phyloP scores from a whole-genome alignment of 1,139 yeast species.

The Scheffersomyces lignicola region DNA sequence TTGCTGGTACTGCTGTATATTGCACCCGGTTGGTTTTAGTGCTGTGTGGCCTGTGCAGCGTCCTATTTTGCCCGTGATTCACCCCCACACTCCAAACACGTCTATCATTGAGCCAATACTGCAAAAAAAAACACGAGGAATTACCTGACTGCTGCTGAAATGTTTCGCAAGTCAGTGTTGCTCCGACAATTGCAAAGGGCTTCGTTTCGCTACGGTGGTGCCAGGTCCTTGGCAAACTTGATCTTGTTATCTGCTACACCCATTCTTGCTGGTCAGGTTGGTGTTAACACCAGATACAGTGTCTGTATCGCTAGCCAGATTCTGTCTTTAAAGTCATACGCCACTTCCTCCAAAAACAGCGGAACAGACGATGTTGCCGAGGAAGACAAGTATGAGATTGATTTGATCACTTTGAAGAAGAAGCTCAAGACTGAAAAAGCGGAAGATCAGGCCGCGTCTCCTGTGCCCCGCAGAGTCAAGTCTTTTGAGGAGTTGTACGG shows the following conservation, averaged over 20 bases:
- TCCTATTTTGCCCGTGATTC: too few species aligned
- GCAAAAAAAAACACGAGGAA: too few species aligned
- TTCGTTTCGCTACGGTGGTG: neutral
- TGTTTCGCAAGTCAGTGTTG: conserved; percentile 3
- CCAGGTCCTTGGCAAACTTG: neutral
- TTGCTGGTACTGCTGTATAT: too few species aligned
- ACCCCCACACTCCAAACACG: too few species aligned
- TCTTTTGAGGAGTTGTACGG: conserved; percentile 9
- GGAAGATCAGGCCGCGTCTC: neutral
- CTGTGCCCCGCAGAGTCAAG: conserved; percentile 3
- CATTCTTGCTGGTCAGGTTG: conserved; percentile 1
- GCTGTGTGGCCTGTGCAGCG: too few species aligned
- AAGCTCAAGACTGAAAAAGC: conserved; percentile 16
- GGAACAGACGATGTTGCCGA: conserved; percentile 1
- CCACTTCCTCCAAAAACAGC: conserved; percentile 2
- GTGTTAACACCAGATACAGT: neutral
- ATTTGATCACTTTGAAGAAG: conserved; percentile 33
- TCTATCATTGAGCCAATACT: too few species aligned
- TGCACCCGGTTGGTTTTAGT: too few species aligned
- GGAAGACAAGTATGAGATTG: conserved; percentile 35
- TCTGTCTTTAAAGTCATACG: neutral
- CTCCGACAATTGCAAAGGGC: neutral
- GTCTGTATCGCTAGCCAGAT: neutral
- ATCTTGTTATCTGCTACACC: neutral
- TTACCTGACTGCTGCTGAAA: too few species aligned